Evolutionary conservation across 177 flowering plant genomes (phyloP).

Genomic region (Vitis hybrid): DNA sequence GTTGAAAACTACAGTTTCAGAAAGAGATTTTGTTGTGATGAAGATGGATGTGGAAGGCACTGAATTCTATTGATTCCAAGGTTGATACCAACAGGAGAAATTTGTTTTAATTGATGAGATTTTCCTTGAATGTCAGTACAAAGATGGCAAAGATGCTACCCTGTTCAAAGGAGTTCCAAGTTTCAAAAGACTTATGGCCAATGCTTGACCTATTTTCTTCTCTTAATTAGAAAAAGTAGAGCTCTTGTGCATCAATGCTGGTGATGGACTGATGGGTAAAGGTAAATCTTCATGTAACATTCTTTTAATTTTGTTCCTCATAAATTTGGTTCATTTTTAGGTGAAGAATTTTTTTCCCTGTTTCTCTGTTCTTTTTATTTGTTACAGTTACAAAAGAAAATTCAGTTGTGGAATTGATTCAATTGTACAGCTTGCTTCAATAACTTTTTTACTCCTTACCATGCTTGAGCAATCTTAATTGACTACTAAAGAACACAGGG

Average conservation of each 20-base stretch:
- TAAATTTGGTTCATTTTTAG: no score
- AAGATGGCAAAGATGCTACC: slow-evolving; percentile 93
- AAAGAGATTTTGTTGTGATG: slow-evolving; percentile 84
- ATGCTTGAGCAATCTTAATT: no score
- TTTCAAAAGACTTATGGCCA: slow-evolving; percentile 78
- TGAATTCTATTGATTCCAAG: slow-evolving; percentile 84
- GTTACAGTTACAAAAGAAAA: no score
- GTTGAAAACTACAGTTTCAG: slow-evolving; percentile 67
- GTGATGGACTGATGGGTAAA: slow-evolving; percentile 26
- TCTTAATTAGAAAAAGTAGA: slow-evolving; percentile 59
- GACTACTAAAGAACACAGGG: no score
- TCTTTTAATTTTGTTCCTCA: no score
- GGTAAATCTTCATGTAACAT: no score
- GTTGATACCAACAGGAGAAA: slow-evolving; percentile 70
- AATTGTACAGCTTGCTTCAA: no score
- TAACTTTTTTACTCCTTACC: no score
- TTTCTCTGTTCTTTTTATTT: no score
- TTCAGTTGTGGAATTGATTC: no score
- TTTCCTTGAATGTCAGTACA: slow-evolving; percentile 92
- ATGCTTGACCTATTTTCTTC: slow-evolving; percentile 76
- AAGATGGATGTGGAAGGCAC: slow-evolving; percentile 98
- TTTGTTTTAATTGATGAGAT: slow-evolving; percentile 87
- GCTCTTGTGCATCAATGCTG: slow-evolving; percentile 98
- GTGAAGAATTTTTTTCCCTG: no score
- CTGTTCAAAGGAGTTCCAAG: slow-evolving; percentile 71